phyloP scores from a whole-genome alignment of 2,329 filamentous ascomycete genomes.

The Beauveria rudraprayagi region DNA sequence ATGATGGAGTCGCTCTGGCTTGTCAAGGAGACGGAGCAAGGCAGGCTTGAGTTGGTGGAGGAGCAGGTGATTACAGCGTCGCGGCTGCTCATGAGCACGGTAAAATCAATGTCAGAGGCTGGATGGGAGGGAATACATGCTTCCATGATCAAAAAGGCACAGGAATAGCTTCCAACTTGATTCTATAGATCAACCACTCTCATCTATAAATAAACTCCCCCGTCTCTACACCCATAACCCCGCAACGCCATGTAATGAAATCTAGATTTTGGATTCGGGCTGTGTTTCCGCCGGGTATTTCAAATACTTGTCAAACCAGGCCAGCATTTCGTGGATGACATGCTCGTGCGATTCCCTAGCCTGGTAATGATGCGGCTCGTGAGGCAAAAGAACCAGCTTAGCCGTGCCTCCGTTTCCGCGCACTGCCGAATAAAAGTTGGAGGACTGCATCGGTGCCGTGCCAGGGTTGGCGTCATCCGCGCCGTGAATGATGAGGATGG shows the following conservation, averaged over 20 bases:
- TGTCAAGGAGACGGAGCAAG: constrained; percentile 24
- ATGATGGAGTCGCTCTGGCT: constrained; percentile 48
- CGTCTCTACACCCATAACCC: neutral
- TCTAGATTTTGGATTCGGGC: constrained; percentile 1
- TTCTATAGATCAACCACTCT: neutral
- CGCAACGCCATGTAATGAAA: neutral
- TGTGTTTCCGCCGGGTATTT: neutral
- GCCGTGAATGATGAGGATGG: constrained; percentile 1
- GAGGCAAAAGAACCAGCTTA: constrained; percentile 2
- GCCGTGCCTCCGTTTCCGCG: constrained; percentile 7
- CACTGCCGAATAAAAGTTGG: constrained; percentile 3
- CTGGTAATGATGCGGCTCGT: constrained; percentile 9
- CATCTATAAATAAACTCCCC: neutral
- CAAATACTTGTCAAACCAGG: constrained; percentile 7
- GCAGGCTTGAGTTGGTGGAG: constrained; percentile 37
- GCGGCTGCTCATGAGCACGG: constrained; percentile 37
- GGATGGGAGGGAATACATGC: constrained; percentile 43
- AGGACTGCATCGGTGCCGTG: constrained; percentile 4
- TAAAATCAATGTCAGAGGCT: constrained; percentile 42
- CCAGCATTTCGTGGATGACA: neutral
- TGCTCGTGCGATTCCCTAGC: constrained; percentile 5
- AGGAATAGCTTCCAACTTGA: constrained; percentile 17
- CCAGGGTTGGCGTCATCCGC: constrained; percentile 7
- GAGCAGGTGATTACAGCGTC: constrained; percentile 43
- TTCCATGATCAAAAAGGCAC: constrained; percentile 35